Percentiles rank a stretch among this genome's conserved stretches.
Evolutionary conservation across 345 rosid genomes (phyloP).

Genomic region (Eucalyptus polyanthemos): DNA sequence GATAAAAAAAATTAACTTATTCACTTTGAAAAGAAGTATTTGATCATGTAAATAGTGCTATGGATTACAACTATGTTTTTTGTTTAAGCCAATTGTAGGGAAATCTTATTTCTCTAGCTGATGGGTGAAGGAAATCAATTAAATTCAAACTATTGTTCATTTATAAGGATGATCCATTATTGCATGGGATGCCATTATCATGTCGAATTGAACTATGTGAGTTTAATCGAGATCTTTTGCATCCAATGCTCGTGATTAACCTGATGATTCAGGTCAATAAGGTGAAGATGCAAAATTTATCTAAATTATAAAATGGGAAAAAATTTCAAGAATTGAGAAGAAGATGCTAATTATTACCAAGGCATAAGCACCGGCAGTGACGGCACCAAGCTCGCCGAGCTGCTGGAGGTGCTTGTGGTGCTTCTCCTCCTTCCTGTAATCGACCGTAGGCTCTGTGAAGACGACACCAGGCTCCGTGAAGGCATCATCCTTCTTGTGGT

Average conservation of each 20-base stretch:
- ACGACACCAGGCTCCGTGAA: neutral
- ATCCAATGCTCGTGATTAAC: neutral
- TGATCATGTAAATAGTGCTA: no score
- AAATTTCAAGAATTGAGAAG: neutral
- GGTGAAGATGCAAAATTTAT: neutral
- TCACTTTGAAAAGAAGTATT: no score
- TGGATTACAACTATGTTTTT: no score
- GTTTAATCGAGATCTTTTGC: neutral
- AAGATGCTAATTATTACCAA: conserved; percentile 10
- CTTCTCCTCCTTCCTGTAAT: conserved; percentile 41
- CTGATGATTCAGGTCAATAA: neutral
- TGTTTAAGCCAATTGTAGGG: no score
- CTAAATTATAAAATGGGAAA: neutral
- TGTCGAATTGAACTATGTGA: neutral
- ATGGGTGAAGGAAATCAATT: no score
- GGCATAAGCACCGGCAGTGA: conserved; percentile 35
- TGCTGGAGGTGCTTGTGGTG: conserved; percentile 52
- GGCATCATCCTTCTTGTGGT: conserved; percentile 15
- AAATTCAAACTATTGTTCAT: neutral
- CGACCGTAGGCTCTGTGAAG: neutral
- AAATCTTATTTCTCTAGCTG: no score
- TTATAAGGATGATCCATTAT: neutral
- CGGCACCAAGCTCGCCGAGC: conserved; percentile 24
- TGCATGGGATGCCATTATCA: neutral
- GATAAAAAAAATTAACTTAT: no score